Conservation (phyloP, 495 filamentous ascomycete species). For the Lophium mytilinum region DNA sequence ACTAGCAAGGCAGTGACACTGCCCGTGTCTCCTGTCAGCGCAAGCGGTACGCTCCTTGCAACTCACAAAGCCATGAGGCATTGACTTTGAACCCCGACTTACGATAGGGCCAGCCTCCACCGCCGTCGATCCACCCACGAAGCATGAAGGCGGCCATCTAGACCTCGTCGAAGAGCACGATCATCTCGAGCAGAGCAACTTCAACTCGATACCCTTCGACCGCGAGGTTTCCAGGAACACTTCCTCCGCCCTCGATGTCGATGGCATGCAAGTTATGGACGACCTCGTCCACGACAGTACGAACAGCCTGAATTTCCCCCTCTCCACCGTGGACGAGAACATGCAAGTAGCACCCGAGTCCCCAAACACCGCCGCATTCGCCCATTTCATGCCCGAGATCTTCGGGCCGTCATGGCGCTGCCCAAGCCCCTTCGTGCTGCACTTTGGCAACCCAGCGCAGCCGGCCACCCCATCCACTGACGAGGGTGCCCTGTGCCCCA, state of each 20-base stretch:
- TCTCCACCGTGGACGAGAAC: slow-evolving; percentile 4
- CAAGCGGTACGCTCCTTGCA: background rate
- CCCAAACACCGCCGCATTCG: slow-evolving; percentile 13
- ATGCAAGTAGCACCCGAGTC: slow-evolving; percentile 5
- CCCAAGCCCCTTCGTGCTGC: slow-evolving; percentile 17
- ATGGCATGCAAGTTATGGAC: slow-evolving; percentile 15
- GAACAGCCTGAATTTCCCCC: slow-evolving; percentile 2
- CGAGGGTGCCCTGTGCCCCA: slow-evolving; percentile 3
- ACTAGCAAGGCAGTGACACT: background rate
- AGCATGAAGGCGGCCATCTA: background rate
- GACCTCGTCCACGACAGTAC: background rate
- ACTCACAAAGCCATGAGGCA: background rate
- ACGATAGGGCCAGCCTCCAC: background rate
- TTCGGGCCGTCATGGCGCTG: slow-evolving; percentile 14
- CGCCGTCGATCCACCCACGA: background rate
- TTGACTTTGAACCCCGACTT: background rate
- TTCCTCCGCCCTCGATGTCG: slow-evolving; percentile 5
- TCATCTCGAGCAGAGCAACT: background rate
- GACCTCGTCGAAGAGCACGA: background rate
- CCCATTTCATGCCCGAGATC: slow-evolving; percentile 14
- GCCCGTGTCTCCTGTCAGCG: background rate
- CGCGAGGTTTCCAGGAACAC: background rate
- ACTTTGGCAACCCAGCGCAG: slow-evolving; percentile 10
- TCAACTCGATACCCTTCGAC: background rate
- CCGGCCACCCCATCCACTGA: background rate